Evolutionary conservation across 1,284 basidiomycete genomes (phyloP).

Genomic region (Chiua sp.): DNA sequence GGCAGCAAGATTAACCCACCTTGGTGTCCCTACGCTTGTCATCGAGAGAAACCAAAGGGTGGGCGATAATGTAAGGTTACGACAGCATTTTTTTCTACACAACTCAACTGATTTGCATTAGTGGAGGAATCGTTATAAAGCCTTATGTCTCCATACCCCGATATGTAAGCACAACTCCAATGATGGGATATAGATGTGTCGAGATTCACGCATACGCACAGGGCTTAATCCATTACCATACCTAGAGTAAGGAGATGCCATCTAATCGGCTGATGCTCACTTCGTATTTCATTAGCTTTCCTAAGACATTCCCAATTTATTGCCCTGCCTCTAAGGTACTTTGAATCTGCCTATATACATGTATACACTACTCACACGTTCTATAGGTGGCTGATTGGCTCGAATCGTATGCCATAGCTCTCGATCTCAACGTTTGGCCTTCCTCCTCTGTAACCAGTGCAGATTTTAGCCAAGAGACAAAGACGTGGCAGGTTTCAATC

Average conservation of each 20-base stretch:
- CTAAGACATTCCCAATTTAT: slow-evolving; percentile 44
- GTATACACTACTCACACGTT: slow-evolving; percentile 5
- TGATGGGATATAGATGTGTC: neutral
- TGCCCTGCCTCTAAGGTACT: slow-evolving; percentile 39
- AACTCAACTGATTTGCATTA: slow-evolving; percentile 9
- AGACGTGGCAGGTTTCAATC: slow-evolving; percentile 41
- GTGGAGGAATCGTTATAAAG: slow-evolving; percentile 37
- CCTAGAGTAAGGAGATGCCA: slow-evolving; percentile 22
- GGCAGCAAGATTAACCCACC: slow-evolving; percentile 41
- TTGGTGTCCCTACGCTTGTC: slow-evolving; percentile 41
- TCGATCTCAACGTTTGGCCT: slow-evolving; percentile 64
- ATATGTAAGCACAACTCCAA: slow-evolving; percentile 25
- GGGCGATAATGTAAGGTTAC: slow-evolving; percentile 41
- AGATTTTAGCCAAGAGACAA: slow-evolving; percentile 35
- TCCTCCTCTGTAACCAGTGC: slow-evolving; percentile 46
- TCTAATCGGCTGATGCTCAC: neutral
- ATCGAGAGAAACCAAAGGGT: slow-evolving; percentile 40
- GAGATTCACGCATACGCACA: slow-evolving; percentile 6
- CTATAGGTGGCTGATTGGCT: slow-evolving; percentile 61
- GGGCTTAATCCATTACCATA: slow-evolving; percentile 32
- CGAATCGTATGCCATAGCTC: slow-evolving; percentile 55
- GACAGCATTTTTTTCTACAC: neutral
- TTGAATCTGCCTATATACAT: neutral
- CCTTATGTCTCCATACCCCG: slow-evolving; percentile 29
- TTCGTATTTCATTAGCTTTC: slow-evolving; percentile 32